Conservation (phyloP, 768 basidiomycete species). For the Phallus indusiatus region DNA sequence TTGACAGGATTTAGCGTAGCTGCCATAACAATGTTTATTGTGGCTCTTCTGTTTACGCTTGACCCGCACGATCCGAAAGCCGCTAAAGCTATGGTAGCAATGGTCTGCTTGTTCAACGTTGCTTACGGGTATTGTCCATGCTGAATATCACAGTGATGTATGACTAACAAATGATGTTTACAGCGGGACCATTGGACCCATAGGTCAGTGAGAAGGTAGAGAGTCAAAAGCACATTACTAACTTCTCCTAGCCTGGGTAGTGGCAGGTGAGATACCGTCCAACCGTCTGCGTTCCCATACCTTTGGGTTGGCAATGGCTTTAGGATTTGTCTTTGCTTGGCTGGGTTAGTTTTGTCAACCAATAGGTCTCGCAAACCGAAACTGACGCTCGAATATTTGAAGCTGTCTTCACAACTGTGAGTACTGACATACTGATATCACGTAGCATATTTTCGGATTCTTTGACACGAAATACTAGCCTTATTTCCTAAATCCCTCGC, state of each 20-base stretch:
- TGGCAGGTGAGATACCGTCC: conserved; percentile 12
- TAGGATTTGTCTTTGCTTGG: conserved; percentile 15
- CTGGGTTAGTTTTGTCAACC: background rate
- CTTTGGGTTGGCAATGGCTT: conserved; percentile 11
- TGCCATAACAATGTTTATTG: conserved; percentile 7
- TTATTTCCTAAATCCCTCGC: conserved; percentile 9
- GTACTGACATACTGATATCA: background rate
- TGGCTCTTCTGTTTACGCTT: conserved; percentile 10
- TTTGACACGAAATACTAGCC: background rate
- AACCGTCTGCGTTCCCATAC: conserved; percentile 12
- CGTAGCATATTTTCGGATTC: background rate
- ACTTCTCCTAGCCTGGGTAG: conserved; percentile 7
- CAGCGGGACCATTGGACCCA: background rate
- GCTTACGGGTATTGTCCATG: conserved; percentile 1
- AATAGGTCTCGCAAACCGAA: background rate
- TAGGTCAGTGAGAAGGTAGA: background rate
- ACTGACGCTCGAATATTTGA: background rate
- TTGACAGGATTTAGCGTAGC: conserved; percentile 5
- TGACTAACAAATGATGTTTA: too few species aligned
- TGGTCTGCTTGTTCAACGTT: conserved; percentile 11
- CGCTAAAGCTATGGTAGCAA: conserved; percentile 10
- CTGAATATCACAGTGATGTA: too few species aligned
- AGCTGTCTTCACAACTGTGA: background rate
- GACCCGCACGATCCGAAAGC: background rate
- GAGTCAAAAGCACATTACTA: background rate